Evolutionary conservation across 2,329 filamentous ascomycete species (phyloP).

Genomic region (Grosmannia serpens): DNA sequence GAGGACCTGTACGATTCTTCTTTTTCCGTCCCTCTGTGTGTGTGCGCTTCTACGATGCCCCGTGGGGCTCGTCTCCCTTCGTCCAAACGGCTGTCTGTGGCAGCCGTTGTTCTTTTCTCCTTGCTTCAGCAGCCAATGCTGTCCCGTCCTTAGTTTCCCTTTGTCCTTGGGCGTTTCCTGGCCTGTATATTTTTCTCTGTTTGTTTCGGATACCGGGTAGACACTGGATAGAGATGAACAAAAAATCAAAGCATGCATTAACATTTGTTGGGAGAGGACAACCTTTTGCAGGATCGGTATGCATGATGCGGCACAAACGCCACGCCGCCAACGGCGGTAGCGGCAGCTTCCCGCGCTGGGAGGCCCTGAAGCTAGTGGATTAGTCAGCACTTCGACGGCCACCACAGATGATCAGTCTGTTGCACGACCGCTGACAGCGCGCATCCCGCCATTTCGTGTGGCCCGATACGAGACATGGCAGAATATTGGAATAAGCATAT

Average conservation of each 20-base stretch:
- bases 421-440: too few relatives aligned
- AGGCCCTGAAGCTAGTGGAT: background rate
- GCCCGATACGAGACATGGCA: background rate
- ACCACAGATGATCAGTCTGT: too few relatives aligned
- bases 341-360: background rate
- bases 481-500: background rate
- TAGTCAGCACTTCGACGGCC: background rate
- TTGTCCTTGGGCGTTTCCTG: background rate
- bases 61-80: background rate
- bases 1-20: background rate
- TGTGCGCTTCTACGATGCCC: background rate
- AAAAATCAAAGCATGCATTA: background rate
- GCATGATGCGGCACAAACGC: background rate
- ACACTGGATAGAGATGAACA: background rate
- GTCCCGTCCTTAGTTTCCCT: background rate
- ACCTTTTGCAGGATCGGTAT: background rate
- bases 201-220: background rate
- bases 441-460: too few relatives aligned
- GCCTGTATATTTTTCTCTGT: background rate
- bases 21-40: background rate
- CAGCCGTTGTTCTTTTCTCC: background rate
- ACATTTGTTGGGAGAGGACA: background rate
- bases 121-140: background rate
- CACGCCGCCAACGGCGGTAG: background rate
- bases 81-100: background rate